Evolutionary conservation across 169 alveolate species (phyloP).

Genomic region (Eimeria acervulina): DNA sequence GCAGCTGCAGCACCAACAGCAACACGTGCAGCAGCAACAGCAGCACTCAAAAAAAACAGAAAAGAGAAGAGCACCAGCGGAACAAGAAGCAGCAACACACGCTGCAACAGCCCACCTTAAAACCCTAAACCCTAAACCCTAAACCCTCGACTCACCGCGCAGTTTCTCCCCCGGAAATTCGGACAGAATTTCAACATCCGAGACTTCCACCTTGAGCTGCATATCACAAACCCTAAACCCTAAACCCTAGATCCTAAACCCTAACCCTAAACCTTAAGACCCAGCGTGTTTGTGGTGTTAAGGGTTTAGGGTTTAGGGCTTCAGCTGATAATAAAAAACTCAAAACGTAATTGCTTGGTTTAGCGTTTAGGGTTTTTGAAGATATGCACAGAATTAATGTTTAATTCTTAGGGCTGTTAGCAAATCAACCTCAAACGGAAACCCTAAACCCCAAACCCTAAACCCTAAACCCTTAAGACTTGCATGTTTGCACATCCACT

Average conservation of each 20-base stretch:
- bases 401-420: no score
- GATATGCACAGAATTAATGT: no score
- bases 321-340: background rate
- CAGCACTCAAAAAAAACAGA: no score
- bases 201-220: slow-evolving; percentile 39
- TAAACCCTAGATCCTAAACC: background rate
- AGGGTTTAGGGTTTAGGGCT: no score
- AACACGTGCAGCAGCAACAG: no score
- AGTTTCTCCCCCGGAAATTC: slow-evolving; percentile 51
- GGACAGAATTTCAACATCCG: background rate
- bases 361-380: no score
- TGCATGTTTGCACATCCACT: slow-evolving; percentile 69
- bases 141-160: slow-evolving; percentile 6
- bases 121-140: background rate
- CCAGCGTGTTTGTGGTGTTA: slow-evolving; percentile 69
- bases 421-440: background rate
- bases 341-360: no score
- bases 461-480: background rate
- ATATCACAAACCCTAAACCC: no score
- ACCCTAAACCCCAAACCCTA: background rate
- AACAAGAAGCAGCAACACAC: no score
- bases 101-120: no score
- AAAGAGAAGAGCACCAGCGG: no score
- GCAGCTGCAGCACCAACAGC: no score
- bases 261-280: background rate